Percentiles rank a stretch among this genome's conserved stretches.
Conservation (phyloP, 208 protist species). For the Leishmania tropica region DNA sequence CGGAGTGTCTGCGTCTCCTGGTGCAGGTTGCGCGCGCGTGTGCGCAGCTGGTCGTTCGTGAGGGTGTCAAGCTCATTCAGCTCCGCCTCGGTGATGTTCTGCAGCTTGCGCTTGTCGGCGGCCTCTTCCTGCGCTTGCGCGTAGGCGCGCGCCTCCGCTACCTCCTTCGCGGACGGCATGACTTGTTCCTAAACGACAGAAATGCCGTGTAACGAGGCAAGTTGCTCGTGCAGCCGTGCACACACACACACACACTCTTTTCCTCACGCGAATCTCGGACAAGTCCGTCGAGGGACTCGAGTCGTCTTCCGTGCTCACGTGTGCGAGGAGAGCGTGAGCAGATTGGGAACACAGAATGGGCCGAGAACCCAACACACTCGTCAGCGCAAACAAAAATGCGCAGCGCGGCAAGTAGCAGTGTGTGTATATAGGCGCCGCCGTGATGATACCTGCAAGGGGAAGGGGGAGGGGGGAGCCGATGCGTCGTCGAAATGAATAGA, state of each 20-base stretch:
- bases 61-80: slow-evolving; percentile 74
- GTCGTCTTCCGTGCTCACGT: background rate
- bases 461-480: background rate
- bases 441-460: background rate
- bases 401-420: background rate
- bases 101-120: slow-evolving; percentile 13
- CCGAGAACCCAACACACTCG: background rate
- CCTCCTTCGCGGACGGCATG: slow-evolving; percentile 35
- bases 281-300: background rate
- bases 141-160: slow-evolving; percentile 31
- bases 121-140: slow-evolving; percentile 33
- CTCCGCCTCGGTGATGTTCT: slow-evolving; percentile 62
- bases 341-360: background rate
- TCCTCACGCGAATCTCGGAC: background rate
- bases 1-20: slow-evolving; percentile 78
- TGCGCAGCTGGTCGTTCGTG: slow-evolving; percentile 75
- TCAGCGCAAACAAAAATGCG: background rate
- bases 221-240: background rate
- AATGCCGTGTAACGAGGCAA: background rate
- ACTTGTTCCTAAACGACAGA: background rate
- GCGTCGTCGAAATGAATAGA: background rate
- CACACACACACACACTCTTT: background rate
- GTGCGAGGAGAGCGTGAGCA: background rate
- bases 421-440: background rate
- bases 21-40: slow-evolving; percentile 49